Percentiles rank a stretch among this genome's conserved stretches.
Conservation (phyloP, 345 rosid genomes). For the Euphorbia peplus region DNA sequence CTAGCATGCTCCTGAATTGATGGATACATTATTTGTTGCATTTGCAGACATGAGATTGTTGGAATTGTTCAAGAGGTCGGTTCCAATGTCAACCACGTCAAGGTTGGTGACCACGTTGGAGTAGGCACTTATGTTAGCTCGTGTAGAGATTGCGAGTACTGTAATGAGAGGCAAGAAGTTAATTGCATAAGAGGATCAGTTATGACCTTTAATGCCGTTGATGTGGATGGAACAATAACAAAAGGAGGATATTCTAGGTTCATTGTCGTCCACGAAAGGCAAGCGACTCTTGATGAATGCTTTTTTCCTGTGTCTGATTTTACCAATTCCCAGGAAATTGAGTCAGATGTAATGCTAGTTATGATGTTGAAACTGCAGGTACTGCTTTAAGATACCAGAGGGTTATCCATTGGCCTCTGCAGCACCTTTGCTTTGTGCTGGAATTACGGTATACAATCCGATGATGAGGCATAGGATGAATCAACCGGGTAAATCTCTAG, state of each 20-base stretch:
- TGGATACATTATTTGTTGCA: background rate
- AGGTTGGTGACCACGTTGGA: conserved; percentile 80
- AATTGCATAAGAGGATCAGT: conserved; percentile 53
- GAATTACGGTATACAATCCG: conserved; percentile 81
- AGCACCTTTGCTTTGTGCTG: conserved; percentile 90
- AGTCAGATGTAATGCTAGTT: background rate
- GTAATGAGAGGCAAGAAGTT: conserved; percentile 53
- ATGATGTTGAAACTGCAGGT: conserved; percentile 43
- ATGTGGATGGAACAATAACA: conserved; percentile 67
- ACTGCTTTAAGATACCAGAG: conserved; percentile 67
- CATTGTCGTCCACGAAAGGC: conserved; percentile 78
- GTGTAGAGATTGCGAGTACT: conserved; percentile 70
- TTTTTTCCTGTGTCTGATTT: no score
- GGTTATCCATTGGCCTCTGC: conserved; percentile 66
- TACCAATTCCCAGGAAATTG: background rate
- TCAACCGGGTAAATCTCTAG: conserved; percentile 72
- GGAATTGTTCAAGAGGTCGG: conserved; percentile 85
- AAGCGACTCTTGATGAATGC: conserved; percentile 8
- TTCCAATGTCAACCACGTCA: conserved; percentile 52
- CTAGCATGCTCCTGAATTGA: conserved; percentile 16
- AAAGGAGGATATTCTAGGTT: conserved; percentile 84
- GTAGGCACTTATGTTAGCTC: conserved; percentile 90
- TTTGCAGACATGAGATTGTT: conserved; percentile 77
- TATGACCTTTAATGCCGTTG: conserved; percentile 63
- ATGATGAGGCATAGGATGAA: conserved; percentile 81